A percentile compares a stretch with the other conserved stretches of the same genome.
These are phyloP conservation scores for Salisapilia sapeloensis DNA, from an alignment of 352 stramenopile species.

Conservation along the genomic window DNA sequence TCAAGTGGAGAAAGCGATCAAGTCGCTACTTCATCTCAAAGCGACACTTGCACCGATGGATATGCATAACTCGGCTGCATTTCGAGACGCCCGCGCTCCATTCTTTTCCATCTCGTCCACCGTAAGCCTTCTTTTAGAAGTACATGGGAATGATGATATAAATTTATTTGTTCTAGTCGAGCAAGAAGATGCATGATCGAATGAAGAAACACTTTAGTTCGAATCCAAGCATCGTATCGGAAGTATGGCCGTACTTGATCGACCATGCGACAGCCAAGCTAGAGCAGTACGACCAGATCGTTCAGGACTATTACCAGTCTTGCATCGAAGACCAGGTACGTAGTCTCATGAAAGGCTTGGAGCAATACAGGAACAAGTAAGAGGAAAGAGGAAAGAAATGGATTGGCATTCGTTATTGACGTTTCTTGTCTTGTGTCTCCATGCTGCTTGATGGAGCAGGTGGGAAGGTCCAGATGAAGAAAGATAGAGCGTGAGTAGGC, in stretches of 20 bases:
- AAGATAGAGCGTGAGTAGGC: slow-evolving; percentile 39
- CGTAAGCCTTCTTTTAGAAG: too few species aligned
- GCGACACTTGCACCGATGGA: background rate
- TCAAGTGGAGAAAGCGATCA: slow-evolving; percentile 7
- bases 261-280: slow-evolving; percentile 19
- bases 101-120: too few species aligned
- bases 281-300: slow-evolving; percentile 24
- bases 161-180: slow-evolving; percentile 22
- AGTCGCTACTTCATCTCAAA: background rate
- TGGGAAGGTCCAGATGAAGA: slow-evolving; percentile 25
- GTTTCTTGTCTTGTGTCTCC: slow-evolving; percentile 12
- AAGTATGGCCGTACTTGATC: slow-evolving; percentile 31
- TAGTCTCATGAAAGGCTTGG: background rate
- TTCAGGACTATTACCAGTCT: slow-evolving; percentile 40
- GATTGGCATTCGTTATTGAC: background rate
- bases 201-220: slow-evolving; percentile 57
- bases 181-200: slow-evolving; percentile 41
- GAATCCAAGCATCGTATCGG: slow-evolving; percentile 28
- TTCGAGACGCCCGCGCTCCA: too few species aligned
- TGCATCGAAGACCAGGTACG: slow-evolving; percentile 13
- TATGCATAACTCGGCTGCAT: background rate
- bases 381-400: slow-evolving; percentile 2
- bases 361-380: slow-evolving; percentile 2
- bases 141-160: background rate
- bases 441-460: background rate